Percentiles rank a stretch among this genome's conserved stretches.
These are phyloP conservation scores for Scedosporium minutisporum DNA, from an alignment of 2,329 filamentous ascomycete species.

Conservation along the genomic window DNA sequence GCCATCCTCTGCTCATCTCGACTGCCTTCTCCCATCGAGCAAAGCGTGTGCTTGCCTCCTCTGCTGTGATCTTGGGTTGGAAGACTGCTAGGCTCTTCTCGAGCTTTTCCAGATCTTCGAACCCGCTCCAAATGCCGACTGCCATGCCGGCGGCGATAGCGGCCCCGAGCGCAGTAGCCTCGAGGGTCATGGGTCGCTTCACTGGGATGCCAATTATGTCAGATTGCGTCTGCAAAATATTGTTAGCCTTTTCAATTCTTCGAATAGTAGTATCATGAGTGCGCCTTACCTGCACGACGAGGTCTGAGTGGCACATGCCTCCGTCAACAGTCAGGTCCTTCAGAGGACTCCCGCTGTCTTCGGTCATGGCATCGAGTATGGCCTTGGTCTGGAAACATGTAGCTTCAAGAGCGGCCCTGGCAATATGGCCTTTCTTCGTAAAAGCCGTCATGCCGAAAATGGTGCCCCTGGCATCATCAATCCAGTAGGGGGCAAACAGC, in stretches of 20 bases:
- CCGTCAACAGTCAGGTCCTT: conserved; percentile 74
- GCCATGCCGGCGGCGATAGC: conserved; percentile 83
- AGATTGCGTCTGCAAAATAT: conserved; percentile 56
- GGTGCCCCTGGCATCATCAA: conserved; percentile 83
- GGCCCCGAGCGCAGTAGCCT: conserved; percentile 80
- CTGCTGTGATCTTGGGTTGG: conserved; percentile 48
- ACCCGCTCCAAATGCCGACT: conserved; percentile 65
- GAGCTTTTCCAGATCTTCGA: conserved; percentile 64
- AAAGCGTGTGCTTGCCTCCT: conserved; percentile 31
- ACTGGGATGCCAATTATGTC: conserved; percentile 77
- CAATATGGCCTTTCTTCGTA: conserved; percentile 78
- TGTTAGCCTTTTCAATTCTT: neutral
- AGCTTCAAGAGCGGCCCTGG: conserved; percentile 79
- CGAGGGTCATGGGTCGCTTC: conserved; percentile 75
- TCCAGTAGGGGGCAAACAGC: conserved; percentile 89
- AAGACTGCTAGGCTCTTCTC: conserved; percentile 64
- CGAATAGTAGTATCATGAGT: neutral
- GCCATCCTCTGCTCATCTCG: conserved; percentile 48
- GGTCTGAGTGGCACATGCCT: conserved; percentile 78
- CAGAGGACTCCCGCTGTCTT: conserved; percentile 69
- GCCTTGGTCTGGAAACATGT: conserved; percentile 90
- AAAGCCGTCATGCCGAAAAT: conserved; percentile 80
- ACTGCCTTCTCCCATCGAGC: conserved; percentile 47
- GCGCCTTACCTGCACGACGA: conserved; percentile 62
- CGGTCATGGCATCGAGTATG: conserved; percentile 84